Evolutionary conservation across 208 protist species (phyloP).

Genomic region (Trichomonas vaginalis): DNA sequence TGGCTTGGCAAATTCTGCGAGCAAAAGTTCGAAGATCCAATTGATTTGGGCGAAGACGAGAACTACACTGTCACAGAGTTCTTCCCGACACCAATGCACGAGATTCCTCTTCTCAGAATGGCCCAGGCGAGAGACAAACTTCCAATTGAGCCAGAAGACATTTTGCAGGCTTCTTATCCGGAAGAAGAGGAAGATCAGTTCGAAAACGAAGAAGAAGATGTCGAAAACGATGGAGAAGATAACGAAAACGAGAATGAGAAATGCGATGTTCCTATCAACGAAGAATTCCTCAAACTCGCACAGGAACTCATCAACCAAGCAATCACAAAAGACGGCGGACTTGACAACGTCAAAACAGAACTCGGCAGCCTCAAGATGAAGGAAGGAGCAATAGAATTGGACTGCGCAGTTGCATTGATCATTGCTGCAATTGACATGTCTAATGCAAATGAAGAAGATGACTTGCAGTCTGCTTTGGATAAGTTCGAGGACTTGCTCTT

Average conservation of each 20-base stretch:
- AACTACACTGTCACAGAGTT: not conserved
- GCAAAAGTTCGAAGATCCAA: not conserved
- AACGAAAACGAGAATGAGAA: not conserved
- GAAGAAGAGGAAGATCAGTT: not conserved
- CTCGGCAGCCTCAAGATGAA: not conserved
- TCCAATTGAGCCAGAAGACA: not conserved
- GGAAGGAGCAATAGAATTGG: not conserved
- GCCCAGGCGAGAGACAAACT: not conserved
- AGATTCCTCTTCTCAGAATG: not conserved
- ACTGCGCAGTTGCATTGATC: not conserved
- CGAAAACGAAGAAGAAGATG: not conserved
- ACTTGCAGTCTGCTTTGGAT: not conserved
- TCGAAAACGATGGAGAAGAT: not conserved
- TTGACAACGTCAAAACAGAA: not conserved
- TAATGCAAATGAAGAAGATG: not conserved
- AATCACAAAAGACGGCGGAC: not conserved
- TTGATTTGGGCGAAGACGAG: not conserved
- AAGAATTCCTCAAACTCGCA: not conserved
- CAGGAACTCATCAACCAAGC: not conserved
- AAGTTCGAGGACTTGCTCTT: not conserved
- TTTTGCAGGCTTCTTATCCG: not conserved
- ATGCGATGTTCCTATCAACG: not conserved
- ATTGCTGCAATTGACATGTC: not conserved
- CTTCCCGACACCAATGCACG: not conserved
- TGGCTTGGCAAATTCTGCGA: not conserved